Evolutionary conservation across 768 basidiomycete genomes (phyloP), one percentile per base, ranked within the genome.

Genomic region (Rhizopogon vinicolor): DNA sequence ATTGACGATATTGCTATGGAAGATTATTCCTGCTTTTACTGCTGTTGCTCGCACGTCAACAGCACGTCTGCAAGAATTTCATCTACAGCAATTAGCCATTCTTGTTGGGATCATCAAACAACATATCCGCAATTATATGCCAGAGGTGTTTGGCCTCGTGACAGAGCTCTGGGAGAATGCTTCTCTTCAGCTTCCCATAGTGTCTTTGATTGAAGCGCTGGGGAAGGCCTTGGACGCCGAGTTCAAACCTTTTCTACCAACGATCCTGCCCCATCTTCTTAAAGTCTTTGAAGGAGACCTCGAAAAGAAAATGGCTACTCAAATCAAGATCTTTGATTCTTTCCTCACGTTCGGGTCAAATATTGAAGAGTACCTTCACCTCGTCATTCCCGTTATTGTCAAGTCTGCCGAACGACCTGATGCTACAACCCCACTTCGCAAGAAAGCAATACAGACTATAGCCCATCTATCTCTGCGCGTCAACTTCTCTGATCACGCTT

Each of bases 401-500:
- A 87, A 84, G 67, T 86, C 92, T 5, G 95, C 93, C 60, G 97
- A 98, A 66, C 81, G 90, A 37, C 70, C 82, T 1, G 92, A 93
- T 57, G 86, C 83, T 6, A 82, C 85, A 2, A 81, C 82, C 2
- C 72, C 82, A 10, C 74, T 99, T 48, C 86, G 95, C 43, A 93
- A 92, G 71, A 83, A 86, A 48, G 95, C 96, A 0, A 88, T 98
- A 42, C 86, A 90, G 58, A 95, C 92, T 1, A 90, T 98, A 41
- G 93, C 93, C 44, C 90, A 89, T 19, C 73, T 99, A 28, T 94
- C 93, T 5, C 82, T 88, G 60, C 81, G 94, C 54, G 93, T 98
- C 61, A 98, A 98, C 72, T 98, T 99, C 66, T 93, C 93, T 3
- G 97, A 98, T 65, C 96, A 98, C 60, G 93, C 97, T 19, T 96